These are phyloP conservation scores for Ogataea ganodermae DNA, from an alignment of 805 yeast species.

Conservation along the genomic window DNA sequence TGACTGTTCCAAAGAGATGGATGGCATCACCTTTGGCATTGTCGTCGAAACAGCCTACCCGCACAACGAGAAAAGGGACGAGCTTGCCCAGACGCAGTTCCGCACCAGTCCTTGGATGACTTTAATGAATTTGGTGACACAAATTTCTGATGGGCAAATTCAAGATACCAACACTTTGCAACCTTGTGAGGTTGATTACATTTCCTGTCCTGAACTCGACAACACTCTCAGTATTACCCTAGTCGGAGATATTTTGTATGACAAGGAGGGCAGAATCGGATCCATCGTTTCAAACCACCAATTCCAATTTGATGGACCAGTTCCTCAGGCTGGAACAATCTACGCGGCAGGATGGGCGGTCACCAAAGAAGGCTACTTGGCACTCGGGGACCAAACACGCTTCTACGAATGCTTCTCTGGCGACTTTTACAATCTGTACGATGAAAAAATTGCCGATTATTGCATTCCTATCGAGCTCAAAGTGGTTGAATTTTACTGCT, in stretches of 20 bases:
- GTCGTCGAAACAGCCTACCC: constrained; percentile 1
- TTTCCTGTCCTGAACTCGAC: constrained; percentile 2
- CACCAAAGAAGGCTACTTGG: constrained; percentile 4
- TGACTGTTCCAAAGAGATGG: constrained; percentile 1
- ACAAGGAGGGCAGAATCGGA: constrained; percentile 5
- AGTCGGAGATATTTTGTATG: constrained; percentile 3
- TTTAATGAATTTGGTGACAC: constrained; percentile 5
- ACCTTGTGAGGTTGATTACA: constrained; percentile 2
- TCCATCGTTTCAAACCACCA: constrained; percentile 5
- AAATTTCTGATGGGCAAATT: constrained; percentile 2
- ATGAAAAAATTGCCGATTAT: constrained; percentile 4
- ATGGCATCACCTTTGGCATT: constrained; percentile 1
- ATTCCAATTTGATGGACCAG: constrained; percentile 5
- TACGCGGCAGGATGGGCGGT: constrained; percentile 6
- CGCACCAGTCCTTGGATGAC: constrained; percentile 7
- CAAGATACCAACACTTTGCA: constrained; percentile 5
- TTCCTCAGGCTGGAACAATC: constrained; percentile 6
- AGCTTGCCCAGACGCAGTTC: neutral
- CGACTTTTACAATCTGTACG: constrained; percentile 2
- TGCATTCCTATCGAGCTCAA: constrained; percentile 5
- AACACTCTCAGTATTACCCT: constrained; percentile 6
- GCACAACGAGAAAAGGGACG: neutral
- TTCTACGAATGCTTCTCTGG: constrained; percentile 2
- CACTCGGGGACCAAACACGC: neutral
- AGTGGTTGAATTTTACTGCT: constrained; percentile 3